These are phyloP conservation scores for Croton laevigatus DNA, from an alignment of 441 rosid genomes.

Conservation along the genomic window DNA sequence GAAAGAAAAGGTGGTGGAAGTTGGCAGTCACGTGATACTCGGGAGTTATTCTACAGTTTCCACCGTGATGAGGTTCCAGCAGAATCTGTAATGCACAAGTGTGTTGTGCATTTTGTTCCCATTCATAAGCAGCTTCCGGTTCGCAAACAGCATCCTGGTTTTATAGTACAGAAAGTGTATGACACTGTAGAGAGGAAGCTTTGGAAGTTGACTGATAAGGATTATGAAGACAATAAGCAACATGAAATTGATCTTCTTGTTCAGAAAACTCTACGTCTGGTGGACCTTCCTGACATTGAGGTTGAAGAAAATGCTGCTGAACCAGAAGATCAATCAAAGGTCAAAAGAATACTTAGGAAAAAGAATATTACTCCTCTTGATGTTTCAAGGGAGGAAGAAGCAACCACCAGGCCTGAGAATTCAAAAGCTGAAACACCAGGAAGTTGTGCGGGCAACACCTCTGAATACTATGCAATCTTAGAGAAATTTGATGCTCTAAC, in stretches of 20 bases:
- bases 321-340: slow-evolving; percentile 51
- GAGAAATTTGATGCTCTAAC: slow-evolving; percentile 59
- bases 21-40: slow-evolving; percentile 76
- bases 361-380: slow-evolving; percentile 65
- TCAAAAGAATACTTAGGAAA: slow-evolving; percentile 55
- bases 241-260: slow-evolving; percentile 95
- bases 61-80: slow-evolving; percentile 94
- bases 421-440: slow-evolving; percentile 78
- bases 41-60: slow-evolving; percentile 86
- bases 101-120: slow-evolving; percentile 87
- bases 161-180: slow-evolving; percentile 85
- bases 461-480: slow-evolving; percentile 57
- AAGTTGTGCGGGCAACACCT: slow-evolving; percentile 54
- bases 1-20: slow-evolving; percentile 86
- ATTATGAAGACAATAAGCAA: slow-evolving; percentile 84
- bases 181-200: slow-evolving; percentile 81
- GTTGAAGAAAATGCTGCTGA: slow-evolving; percentile 47
- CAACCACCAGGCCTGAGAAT: slow-evolving; percentile 39
- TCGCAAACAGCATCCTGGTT: slow-evolving; percentile 87
- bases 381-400: slow-evolving; percentile 74
- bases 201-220: slow-evolving; percentile 87
- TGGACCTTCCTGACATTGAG: slow-evolving; percentile 83
- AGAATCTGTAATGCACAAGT: slow-evolving; percentile 93
- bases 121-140: slow-evolving; percentile 75
- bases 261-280: slow-evolving; percentile 67